Percentiles rank a stretch among this genome's conserved stretches.
These are phyloP conservation scores for Turritis glabra DNA, from an alignment of 345 rosid genomes.

Conservation along the genomic window DNA sequence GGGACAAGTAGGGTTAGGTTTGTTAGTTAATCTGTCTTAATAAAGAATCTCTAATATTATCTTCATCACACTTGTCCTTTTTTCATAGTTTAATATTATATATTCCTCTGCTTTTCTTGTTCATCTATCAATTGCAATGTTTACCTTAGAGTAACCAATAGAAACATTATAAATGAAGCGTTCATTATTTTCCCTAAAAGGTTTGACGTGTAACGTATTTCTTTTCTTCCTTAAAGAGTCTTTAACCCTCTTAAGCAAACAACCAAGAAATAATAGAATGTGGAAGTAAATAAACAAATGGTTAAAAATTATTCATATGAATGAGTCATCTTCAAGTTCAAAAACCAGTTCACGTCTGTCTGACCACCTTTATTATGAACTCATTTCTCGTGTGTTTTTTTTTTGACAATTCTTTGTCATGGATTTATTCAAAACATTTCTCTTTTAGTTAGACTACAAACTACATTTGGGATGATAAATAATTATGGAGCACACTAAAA, in stretches of 20 bases:
- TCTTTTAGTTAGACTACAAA: background rate
- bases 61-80: background rate
- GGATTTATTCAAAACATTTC: background rate
- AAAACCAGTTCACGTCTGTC: constrained; percentile 1
- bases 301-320: background rate
- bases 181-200: background rate
- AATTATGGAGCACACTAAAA: background rate
- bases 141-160: background rate
- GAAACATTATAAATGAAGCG: constrained; percentile 15
- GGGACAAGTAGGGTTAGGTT: constrained; percentile 36
- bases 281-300: background rate
- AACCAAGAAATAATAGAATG: background rate
- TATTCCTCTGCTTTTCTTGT: constrained; percentile 1
- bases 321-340: constrained; percentile 15
- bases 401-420: background rate
- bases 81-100: background rate
- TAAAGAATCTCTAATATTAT: constrained; percentile 3
- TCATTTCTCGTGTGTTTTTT: constrained; percentile 8
- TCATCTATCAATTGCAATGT: constrained; percentile 22
- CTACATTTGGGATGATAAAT: background rate
- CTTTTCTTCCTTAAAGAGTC: constrained; percentile 6
- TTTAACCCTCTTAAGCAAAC: background rate
- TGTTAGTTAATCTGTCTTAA: constrained; percentile 37
- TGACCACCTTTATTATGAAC: constrained; percentile 18
- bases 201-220: background rate